Conservation (phyloP, 2,329 filamentous ascomycete species). For the Apiospora rasikravindrae region DNA sequence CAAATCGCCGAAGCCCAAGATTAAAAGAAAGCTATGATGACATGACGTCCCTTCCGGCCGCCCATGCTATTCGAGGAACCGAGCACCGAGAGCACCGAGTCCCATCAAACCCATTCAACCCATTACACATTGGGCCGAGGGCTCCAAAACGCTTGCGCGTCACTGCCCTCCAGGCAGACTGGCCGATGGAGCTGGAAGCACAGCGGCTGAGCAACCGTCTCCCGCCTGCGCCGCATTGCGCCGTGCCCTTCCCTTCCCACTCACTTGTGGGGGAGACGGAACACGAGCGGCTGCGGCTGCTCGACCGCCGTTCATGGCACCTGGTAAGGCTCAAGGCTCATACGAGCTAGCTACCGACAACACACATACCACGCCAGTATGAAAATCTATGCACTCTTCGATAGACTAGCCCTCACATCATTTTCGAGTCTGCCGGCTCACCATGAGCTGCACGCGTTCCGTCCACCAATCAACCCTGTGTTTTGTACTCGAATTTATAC, state of each 20-base stretch:
- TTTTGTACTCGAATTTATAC: neutral
- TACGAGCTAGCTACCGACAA: neutral
- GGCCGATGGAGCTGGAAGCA: neutral
- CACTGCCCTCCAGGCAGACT: neutral
- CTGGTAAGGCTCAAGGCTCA: neutral
- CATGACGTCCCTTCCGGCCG: neutral
- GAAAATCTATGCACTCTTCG: neutral
- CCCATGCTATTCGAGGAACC: neutral
- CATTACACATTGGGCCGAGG: neutral
- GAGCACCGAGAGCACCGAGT: conserved; percentile 4
- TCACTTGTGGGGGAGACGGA: neutral
- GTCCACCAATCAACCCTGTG: neutral
- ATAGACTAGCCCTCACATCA: neutral
- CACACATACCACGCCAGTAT: neutral
- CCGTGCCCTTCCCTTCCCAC: neutral
- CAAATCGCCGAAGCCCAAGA: conserved; percentile 16
- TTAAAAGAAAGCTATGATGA: conserved; percentile 10
- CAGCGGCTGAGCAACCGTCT: neutral
- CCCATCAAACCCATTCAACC: neutral
- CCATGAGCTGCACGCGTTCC: neutral
- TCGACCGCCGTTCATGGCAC: neutral
- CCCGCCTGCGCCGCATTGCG: neutral
- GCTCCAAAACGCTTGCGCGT: conserved; percentile 9
- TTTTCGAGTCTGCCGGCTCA: neutral
- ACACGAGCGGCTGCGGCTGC: neutral